Percentiles rank a stretch among this genome's conserved stretches.
Evolutionary conservation across 805 yeast genomes (phyloP).

Genomic region (Candida argentea): DNA sequence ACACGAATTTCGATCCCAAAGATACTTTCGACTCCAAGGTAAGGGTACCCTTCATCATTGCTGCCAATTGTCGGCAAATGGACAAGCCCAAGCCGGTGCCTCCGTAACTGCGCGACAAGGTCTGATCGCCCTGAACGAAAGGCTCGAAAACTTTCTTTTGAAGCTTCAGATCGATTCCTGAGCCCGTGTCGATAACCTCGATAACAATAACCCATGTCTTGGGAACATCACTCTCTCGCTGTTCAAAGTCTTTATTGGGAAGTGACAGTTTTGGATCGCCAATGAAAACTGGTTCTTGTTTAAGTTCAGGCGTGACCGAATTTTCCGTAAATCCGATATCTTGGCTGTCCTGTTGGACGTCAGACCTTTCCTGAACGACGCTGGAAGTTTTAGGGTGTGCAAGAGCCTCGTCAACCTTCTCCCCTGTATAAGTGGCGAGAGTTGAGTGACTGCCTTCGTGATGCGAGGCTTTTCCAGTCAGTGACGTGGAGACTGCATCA

Average conservation of each 20-base stretch:
- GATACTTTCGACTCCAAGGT: constrained; percentile 66
- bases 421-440: no score
- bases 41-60: constrained; percentile 83
- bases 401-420: no score
- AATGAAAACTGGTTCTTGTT: no score
- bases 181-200: constrained; percentile 82
- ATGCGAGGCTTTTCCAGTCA: no score
- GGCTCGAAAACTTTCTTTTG: constrained; percentile 90
- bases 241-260: constrained; percentile 22
- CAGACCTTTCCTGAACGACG: no score
- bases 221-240: constrained; percentile 26
- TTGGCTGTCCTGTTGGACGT: no score
- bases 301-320: no score
- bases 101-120: constrained; percentile 81
- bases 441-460: no score
- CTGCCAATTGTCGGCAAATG: constrained; percentile 84
- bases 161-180: constrained; percentile 79
- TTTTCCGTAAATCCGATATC: no score
- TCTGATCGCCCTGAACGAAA: constrained; percentile 94
- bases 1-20: constrained; percentile 73
- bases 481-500: no score
- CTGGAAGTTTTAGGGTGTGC: no score
- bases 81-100: constrained; percentile 92
- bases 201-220: constrained; percentile 53
- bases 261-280: no score